Percentiles rank a stretch among this genome's conserved stretches.
phyloP scores from a whole-genome alignment of 495 filamentous ascomycete genomes.

The Penicillium chermesinum region DNA sequence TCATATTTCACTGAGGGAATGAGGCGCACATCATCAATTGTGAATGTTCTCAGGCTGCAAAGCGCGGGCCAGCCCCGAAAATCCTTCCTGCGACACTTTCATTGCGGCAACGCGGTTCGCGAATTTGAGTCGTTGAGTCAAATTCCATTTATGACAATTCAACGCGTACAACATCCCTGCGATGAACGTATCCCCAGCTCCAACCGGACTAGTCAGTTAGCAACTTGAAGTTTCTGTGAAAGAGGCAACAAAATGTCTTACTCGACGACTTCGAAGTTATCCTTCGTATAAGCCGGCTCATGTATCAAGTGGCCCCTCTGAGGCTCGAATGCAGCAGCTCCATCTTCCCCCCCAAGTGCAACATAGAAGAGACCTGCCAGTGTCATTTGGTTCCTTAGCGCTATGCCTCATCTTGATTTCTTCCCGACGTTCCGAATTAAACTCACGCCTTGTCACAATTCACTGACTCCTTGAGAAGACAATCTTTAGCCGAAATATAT shows the following conservation, averaged over 20 bases:
- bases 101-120: slow-evolving; percentile 62
- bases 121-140: slow-evolving; percentile 50
- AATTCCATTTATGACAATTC: slow-evolving; percentile 46
- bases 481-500: slow-evolving; percentile 47
- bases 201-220: slow-evolving; percentile 48
- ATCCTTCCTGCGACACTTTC: slow-evolving; percentile 64
- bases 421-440: background rate
- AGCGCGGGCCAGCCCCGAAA: slow-evolving; percentile 46
- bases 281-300: slow-evolving; percentile 39
- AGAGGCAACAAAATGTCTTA: slow-evolving; percentile 37
- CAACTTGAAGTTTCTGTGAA: background rate
- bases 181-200: slow-evolving; percentile 72
- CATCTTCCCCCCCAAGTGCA: slow-evolving; percentile 67
- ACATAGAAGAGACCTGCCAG: slow-evolving; percentile 50
- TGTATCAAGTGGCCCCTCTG: slow-evolving; percentile 34
- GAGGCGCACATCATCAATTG: no score
- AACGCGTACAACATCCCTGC: slow-evolving; percentile 64
- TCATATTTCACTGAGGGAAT: no score
- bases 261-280: slow-evolving; percentile 52
- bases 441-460: slow-evolving; percentile 39
- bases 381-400: slow-evolving; percentile 17
- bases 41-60: slow-evolving; percentile 6
- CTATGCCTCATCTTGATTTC: background rate
- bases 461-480: slow-evolving; percentile 41
- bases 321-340: slow-evolving; percentile 48